Base-by-base conservation (phyloP, 352 stramenopile genomes). In the Plasmopara halstedii region DNA sequence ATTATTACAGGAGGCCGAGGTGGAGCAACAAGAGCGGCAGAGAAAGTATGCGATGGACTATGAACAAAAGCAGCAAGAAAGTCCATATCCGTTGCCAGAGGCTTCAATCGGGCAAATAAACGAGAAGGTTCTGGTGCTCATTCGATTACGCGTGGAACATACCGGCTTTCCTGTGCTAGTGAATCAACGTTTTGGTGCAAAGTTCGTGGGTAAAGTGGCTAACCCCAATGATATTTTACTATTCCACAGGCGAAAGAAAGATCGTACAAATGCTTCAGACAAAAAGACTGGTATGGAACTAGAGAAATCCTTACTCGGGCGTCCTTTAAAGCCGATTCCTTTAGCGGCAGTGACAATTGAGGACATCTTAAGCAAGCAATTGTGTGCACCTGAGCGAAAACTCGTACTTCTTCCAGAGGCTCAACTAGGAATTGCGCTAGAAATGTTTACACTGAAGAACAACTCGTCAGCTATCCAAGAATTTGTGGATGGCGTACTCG, bases 181-280 rank as follows among this genome's bases (percentile, higher is more conserved):
- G 15, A 92, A 91, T 43, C 82, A 95, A 56, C 73, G 83, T 20
- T 96, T 96, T 53, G 86, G 84, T 19, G 73, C 66, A 37, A 73
- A 73, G 11, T 95, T 95, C 45, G 80, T 91, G 6, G 80, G 80
- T 7, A 78, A 86, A 34, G 74, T 95, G 22, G 85, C 85, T 19
- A 96, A 96, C 39, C 82, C 85, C 6, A 88, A 86, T 53, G 82
- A 94, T 38, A 84, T 96, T 46, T 54, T 95, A 44, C 64, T 91
- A 7, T 96, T 92, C 46, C 74, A 74, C 51, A 50, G 81, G 6
- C 64, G 61, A 11, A 92, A 90, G 58, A 83, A 78, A 38, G 64
- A 79, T 26, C 58, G 61, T n/a, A 44, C 65, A 6, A 60, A 58
- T 46, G 63, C 65, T 34, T 54, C 61, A n/a, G 63, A 71, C 39